phyloP scores from a whole-genome alignment of 805 yeast genomes.

The Saturnispora quitensis region DNA sequence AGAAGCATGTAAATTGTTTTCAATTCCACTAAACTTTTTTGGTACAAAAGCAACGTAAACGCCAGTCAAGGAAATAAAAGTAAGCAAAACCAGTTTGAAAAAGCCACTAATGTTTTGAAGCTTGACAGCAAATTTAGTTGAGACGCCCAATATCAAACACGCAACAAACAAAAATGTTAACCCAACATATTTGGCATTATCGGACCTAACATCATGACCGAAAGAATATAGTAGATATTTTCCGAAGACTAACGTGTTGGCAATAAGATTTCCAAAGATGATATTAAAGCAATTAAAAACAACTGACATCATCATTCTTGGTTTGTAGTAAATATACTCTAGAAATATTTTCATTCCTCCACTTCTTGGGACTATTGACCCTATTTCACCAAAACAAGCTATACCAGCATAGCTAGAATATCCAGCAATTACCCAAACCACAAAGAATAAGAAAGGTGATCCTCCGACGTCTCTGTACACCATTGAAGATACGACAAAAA shows the following conservation, averaged over 20 bases:
- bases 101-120: constrained; percentile 58
- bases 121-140: constrained; percentile 49
- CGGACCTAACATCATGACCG: constrained; percentile 29
- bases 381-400: constrained; percentile 58
- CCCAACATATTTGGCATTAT: constrained; percentile 34
- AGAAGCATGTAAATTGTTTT: constrained; percentile 30
- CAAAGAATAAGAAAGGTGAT: constrained; percentile 48
- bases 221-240: constrained; percentile 40
- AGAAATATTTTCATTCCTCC: constrained; percentile 72
- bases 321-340: constrained; percentile 56
- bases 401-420: constrained; percentile 57
- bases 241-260: constrained; percentile 47
- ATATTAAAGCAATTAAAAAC: constrained; percentile 38
- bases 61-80: constrained; percentile 48
- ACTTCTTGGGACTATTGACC: constrained; percentile 59
- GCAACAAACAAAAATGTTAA: constrained; percentile 29
- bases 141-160: constrained; percentile 44
- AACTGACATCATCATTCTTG: constrained; percentile 44
- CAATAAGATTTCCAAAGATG: constrained; percentile 41
- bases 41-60: constrained; percentile 47
- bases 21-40: constrained; percentile 34
- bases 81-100: constrained; percentile 46
- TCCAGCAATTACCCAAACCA: constrained; percentile 57
- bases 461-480: constrained; percentile 63
- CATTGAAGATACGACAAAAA: constrained; percentile 62